A percentile compares a stretch with the other conserved stretches of the same genome.
Evolutionary conservation across 2,329 filamentous ascomycete species (phyloP).

Genomic region (Fusarium coffeatum): DNA sequence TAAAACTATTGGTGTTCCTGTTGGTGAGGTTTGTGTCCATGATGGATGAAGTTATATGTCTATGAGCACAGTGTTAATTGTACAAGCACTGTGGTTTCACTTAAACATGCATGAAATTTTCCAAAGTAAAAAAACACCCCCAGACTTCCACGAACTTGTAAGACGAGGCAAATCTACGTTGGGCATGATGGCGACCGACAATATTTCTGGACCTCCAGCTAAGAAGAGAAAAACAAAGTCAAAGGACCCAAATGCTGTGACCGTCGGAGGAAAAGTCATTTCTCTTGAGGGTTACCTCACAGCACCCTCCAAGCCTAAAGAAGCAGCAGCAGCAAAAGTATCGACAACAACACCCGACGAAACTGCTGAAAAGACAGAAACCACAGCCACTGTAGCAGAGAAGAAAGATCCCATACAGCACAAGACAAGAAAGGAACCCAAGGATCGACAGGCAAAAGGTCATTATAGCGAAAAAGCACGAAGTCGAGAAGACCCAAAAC

Average conservation of each 20-base stretch:
- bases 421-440: slow-evolving; percentile 15
- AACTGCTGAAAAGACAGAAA: not conserved
- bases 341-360: slow-evolving; percentile 9
- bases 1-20: not conserved
- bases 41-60: not conserved
- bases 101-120: slow-evolving; percentile 27
- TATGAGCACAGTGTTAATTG: not conserved
- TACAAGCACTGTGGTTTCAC: not conserved
- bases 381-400: not conserved
- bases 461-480: slow-evolving; percentile 28
- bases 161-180: not conserved
- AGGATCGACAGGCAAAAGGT: slow-evolving; percentile 12
- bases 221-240: slow-evolving; percentile 57
- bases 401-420: not conserved
- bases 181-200: slow-evolving; percentile 43
- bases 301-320: slow-evolving; percentile 48
- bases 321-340: slow-evolving; percentile 10
- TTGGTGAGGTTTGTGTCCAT: not conserved
- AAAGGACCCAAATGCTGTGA: slow-evolving; percentile 54
- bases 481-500: slow-evolving; percentile 47
- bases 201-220: slow-evolving; percentile 44
- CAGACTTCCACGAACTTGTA: not conserved
- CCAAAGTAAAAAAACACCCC: not conserved
- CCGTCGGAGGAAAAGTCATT: slow-evolving; percentile 61
- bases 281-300: slow-evolving; percentile 63